phyloP scores from a whole-genome alignment of 2,329 filamentous ascomycete genomes.

The Zymoseptoria pseudotritici region DNA sequence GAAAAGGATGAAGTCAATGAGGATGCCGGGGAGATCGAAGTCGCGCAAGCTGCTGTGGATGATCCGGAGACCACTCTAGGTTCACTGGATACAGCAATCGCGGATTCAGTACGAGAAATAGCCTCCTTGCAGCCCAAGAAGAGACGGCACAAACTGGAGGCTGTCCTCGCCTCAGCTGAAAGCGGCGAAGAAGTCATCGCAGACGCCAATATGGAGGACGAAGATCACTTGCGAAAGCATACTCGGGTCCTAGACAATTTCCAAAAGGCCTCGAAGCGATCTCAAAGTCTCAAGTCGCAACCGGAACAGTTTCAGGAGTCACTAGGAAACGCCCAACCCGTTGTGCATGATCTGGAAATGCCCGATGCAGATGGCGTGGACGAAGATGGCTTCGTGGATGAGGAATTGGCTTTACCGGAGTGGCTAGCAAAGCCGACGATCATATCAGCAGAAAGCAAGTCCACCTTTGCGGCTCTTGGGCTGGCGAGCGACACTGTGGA shows the following conservation, averaged over 20 bases:
- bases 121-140: slow-evolving; percentile 37
- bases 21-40: not conserved
- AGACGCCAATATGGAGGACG: slow-evolving; percentile 26
- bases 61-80: not conserved
- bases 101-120: not conserved
- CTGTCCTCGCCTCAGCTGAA: slow-evolving; percentile 12
- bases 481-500: slow-evolving; percentile 54
- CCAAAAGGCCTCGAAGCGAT: slow-evolving; percentile 29
- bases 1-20: not conserved
- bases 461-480: slow-evolving; percentile 57
- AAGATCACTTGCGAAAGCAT: slow-evolving; percentile 26
- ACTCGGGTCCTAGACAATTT: slow-evolving; percentile 38
- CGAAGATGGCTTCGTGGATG: slow-evolving; percentile 49
- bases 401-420: slow-evolving; percentile 54
- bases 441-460: slow-evolving; percentile 53
- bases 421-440: slow-evolving; percentile 76
- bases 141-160: slow-evolving; percentile 38
- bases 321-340: slow-evolving; percentile 15
- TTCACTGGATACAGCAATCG: slow-evolving; percentile 1
- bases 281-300: slow-evolving; percentile 3
- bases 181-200: slow-evolving; percentile 25
- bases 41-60: not conserved
- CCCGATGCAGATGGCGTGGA: slow-evolving; percentile 5
- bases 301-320: slow-evolving; percentile 13
- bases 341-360: slow-evolving; percentile 55